These are phyloP conservation scores for Cucurbitaria berberidis DNA, from an alignment of 2,329 filamentous ascomycete species.

Conservation along the genomic window DNA sequence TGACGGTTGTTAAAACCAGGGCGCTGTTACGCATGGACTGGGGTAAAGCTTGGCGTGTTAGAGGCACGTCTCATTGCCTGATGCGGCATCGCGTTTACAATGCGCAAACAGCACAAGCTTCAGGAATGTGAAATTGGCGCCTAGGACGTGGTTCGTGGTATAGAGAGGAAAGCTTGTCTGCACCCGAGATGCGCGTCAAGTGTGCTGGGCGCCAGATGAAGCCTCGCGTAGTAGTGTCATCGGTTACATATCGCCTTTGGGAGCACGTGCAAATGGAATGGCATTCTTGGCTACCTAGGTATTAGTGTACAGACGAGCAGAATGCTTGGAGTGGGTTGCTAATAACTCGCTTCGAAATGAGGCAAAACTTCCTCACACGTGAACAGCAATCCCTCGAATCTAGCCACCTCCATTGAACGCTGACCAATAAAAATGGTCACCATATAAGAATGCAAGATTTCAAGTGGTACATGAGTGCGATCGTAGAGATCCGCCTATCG, in stretches of 20 bases:
- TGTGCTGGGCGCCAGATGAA: background rate
- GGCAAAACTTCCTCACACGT: background rate
- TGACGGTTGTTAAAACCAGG: constrained; percentile 20
- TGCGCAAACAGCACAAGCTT: background rate
- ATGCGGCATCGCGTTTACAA: background rate
- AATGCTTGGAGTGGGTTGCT: background rate
- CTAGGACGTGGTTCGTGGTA: background rate
- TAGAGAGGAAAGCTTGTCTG: background rate
- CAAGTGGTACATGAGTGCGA: background rate
- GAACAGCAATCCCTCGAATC: background rate
- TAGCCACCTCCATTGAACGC: background rate
- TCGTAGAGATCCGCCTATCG: background rate
- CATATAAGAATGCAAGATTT: background rate
- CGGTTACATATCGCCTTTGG: background rate
- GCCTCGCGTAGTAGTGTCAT: background rate
- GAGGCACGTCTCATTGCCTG: constrained; percentile 11
- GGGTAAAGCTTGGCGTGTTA: constrained; percentile 26
- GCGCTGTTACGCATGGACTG: constrained; percentile 21
- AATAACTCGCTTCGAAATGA: background rate
- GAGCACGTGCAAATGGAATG: background rate
- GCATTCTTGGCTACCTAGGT: background rate
- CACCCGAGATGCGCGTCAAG: background rate
- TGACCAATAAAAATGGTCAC: background rate
- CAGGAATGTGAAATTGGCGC: background rate
- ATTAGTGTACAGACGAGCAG: background rate